Evolutionary conservation across 805 yeast species (phyloP).

Genomic region (Wickerhamomyces pijperi): DNA sequence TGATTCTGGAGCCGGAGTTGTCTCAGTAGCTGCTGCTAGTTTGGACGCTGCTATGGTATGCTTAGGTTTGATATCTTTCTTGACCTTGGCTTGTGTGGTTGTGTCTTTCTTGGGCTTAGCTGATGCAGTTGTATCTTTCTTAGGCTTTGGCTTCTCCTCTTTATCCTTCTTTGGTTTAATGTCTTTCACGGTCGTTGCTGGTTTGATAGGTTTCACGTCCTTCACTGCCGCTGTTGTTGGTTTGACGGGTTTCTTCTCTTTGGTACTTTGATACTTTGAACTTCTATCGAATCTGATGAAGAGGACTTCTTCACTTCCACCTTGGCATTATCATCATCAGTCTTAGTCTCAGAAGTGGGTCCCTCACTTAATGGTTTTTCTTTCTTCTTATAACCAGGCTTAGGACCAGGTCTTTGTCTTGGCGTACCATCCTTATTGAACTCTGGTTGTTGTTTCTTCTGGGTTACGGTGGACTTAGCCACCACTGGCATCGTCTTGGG

Average conservation of each 20-base stretch:
- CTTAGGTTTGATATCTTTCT: neutral
- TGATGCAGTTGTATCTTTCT: too few species aligned
- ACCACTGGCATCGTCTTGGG: neutral
- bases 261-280: neutral
- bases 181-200: neutral
- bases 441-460: neutral
- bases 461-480: neutral
- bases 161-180: neutral
- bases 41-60: neutral
- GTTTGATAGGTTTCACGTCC: neutral
- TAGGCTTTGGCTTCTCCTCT: neutral
- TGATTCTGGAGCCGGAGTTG: neutral
- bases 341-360: neutral
- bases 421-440: neutral
- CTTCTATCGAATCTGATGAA: too few species aligned
- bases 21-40: too few species aligned
- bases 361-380: neutral
- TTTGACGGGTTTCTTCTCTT: neutral
- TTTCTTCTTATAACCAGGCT: neutral
- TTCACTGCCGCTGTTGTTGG: neutral
- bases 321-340: neutral
- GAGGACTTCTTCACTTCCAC: neutral
- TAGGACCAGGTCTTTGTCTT: slow-evolving; percentile 1
- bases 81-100: neutral
- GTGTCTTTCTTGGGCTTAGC: neutral